Base-by-base conservation (phyloP, 2,329 filamentous ascomycete species). In the Ambrosiella beaveri region DNA sequence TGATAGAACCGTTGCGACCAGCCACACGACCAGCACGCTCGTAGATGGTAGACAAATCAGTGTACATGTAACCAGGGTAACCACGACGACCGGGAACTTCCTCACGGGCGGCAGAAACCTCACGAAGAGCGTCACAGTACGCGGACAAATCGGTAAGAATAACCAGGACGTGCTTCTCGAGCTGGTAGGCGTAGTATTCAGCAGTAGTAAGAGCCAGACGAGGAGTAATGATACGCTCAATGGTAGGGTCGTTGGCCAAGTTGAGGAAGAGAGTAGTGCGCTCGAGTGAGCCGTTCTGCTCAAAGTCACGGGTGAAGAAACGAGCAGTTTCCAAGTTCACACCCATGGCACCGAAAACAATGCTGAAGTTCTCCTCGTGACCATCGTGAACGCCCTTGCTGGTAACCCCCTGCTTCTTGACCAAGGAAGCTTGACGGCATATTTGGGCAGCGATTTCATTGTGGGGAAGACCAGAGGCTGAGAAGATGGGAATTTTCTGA, bases 21-120 rank as follows among this genome's bases (percentile, higher is more conserved):
- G 88, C 78, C 55, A 98, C 93, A 86, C 93, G 93, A 68, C 93
- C 93, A 65, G 93, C 93, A 75, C 93, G 90, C 75, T 98, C 93
- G 78, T 98, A 98, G 67, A 98, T 96, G 68, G 93, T 98, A 61
- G 93, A 96, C 83, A 98, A 86, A 82, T 98, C 94, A 65, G 93
- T 98, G 79, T 98, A 98, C 93, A 98, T 98, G 80, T 98, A 98
- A 87, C 93, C 93, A 57, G 93, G 93, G 77, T 93, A 98, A 80
- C 93, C 93, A 83, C 93, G 91, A 72, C 93, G 91, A 79, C 93
- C 93, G 45, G 93, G 93, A 49, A 98, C 93, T 83, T 98, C 93
- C 79, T 98, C 93, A 75, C 93, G 83, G 57, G 93, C 93, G 57
- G 93, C 91, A 12, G 93, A 98, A 55, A 98, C 93, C 74, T 98